Conservation (phyloP, 805 yeast genomes). For the Candida morakotiae region DNA sequence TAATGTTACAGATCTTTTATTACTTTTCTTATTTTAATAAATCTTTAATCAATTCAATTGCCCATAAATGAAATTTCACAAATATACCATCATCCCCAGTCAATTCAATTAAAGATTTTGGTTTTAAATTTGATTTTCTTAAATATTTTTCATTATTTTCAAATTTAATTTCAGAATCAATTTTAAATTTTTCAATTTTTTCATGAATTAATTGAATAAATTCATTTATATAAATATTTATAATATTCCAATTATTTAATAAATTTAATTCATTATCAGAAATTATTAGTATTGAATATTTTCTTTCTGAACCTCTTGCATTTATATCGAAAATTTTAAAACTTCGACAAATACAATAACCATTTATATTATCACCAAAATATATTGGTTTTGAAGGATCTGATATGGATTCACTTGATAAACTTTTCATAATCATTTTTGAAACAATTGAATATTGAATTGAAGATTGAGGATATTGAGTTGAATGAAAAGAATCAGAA, state of each 20-base stretch:
- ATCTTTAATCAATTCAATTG: slow-evolving; percentile 44
- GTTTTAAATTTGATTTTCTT: slow-evolving; percentile 53
- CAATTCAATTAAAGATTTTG: slow-evolving; percentile 52
- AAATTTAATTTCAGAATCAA: slow-evolving; percentile 20
- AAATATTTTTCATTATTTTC: slow-evolving; percentile 49
- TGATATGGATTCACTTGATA: slow-evolving; percentile 62
- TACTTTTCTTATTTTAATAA: slow-evolving; percentile 13
- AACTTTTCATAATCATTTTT: slow-evolving; percentile 57
- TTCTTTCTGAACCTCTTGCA: slow-evolving; percentile 72
- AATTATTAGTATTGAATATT: slow-evolving; percentile 57
- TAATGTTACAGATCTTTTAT: too few relatives aligned
- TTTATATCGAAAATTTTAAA: slow-evolving; percentile 61
- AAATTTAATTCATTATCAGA: slow-evolving; percentile 51
- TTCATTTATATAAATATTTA: slow-evolving; percentile 32
- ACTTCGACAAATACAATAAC: slow-evolving; percentile 55
- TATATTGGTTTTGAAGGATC: slow-evolving; percentile 59
- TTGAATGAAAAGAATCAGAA: slow-evolving; percentile 36
- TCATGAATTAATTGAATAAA: slow-evolving; percentile 27
- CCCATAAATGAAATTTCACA: slow-evolving; percentile 63
- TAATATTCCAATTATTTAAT: slow-evolving; percentile 51
- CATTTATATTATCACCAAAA: slow-evolving; percentile 59
- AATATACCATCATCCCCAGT: slow-evolving; percentile 51
- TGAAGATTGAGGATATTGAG: slow-evolving; percentile 55
- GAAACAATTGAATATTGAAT: slow-evolving; percentile 50
- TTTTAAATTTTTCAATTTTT: slow-evolving; percentile 15